A percentile compares a stretch with the other conserved stretches of the same genome.
Conservation (phyloP, 345 rosid species). For the Linum trigynum region DNA sequence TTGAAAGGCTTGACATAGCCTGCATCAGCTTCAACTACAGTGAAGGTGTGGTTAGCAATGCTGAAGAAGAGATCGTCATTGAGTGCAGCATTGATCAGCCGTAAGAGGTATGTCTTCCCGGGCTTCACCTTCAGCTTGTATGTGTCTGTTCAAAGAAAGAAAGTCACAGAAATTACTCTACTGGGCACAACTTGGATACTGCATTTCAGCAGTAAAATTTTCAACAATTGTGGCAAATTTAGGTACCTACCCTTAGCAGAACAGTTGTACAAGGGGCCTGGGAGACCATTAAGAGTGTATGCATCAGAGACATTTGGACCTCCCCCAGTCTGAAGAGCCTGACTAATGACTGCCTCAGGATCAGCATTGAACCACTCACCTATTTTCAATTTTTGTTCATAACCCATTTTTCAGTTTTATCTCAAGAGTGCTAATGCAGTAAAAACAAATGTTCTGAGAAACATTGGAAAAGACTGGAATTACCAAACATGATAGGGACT, state of each 20-base stretch:
- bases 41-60: conserved; percentile 60
- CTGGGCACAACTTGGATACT: too few relatives aligned
- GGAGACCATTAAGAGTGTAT: conserved; percentile 62
- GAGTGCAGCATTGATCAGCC: conserved; percentile 72
- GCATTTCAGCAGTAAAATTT: conserved; percentile 2
- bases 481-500: conserved; percentile 60
- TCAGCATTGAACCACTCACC: conserved; percentile 78
- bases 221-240: background rate
- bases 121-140: conserved; percentile 54
- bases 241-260: conserved; percentile 37
- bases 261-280: conserved; percentile 76
- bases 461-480: background rate
- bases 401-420: background rate
- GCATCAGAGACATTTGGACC: conserved; percentile 32
- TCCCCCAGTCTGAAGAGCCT: conserved; percentile 52
- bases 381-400: conserved; percentile 6
- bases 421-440: background rate
- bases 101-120: conserved; percentile 57
- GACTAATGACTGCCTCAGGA: conserved; percentile 49
- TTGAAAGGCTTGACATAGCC: conserved; percentile 59
- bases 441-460: too few relatives aligned
- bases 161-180: too few relatives aligned
- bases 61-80: conserved; percentile 66
- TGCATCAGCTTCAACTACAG: conserved; percentile 74
- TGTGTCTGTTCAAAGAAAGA: conserved; percentile 29